Percentiles rank a stretch among this genome's conserved stretches.
phyloP scores from a whole-genome alignment of 2,329 filamentous ascomycete species.

The Tetracladium maxilliforme region DNA sequence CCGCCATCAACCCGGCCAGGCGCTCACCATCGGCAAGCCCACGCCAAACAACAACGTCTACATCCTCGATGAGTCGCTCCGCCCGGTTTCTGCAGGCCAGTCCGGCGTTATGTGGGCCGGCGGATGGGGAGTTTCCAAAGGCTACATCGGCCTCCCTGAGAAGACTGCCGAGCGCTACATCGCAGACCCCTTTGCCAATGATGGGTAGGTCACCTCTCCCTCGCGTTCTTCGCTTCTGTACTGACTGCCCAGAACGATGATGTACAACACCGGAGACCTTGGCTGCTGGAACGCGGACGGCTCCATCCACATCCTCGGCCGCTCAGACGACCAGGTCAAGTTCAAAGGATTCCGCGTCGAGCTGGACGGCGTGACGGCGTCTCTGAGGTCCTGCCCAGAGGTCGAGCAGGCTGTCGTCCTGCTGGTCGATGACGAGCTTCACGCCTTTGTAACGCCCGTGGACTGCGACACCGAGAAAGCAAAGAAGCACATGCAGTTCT shows the following conservation, averaged over 20 bases:
- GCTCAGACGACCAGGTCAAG: constrained; percentile 47
- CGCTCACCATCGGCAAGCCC: constrained; percentile 36
- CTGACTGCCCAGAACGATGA: constrained; percentile 23
- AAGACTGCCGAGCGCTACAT: constrained; percentile 34
- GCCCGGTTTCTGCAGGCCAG: constrained; percentile 28
- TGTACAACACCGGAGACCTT: constrained; percentile 48
- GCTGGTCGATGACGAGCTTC: too few species aligned
- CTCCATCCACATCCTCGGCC: constrained; percentile 36
- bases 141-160: constrained; percentile 36
- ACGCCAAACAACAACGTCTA: constrained; percentile 42
- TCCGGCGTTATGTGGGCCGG: constrained; percentile 42
- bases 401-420: too few species aligned
- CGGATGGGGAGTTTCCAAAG: constrained; percentile 35
- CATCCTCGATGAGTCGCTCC: constrained; percentile 30
- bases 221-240: neutral
- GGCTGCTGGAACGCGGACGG: constrained; percentile 37
- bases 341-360: constrained; percentile 48
- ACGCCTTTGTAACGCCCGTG: too few species aligned
- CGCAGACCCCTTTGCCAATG: constrained; percentile 30
- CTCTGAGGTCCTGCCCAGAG: too few species aligned
- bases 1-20: constrained; percentile 26
- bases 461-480: too few species aligned
- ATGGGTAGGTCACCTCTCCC: constrained; percentile 25
- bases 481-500: constrained; percentile 21
- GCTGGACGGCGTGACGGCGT: constrained; percentile 39